Evolutionary conservation across 352 stramenopile species (phyloP), one percentile per base, ranked within the genome.

Genomic region (Phytophthora nicotianae): DNA sequence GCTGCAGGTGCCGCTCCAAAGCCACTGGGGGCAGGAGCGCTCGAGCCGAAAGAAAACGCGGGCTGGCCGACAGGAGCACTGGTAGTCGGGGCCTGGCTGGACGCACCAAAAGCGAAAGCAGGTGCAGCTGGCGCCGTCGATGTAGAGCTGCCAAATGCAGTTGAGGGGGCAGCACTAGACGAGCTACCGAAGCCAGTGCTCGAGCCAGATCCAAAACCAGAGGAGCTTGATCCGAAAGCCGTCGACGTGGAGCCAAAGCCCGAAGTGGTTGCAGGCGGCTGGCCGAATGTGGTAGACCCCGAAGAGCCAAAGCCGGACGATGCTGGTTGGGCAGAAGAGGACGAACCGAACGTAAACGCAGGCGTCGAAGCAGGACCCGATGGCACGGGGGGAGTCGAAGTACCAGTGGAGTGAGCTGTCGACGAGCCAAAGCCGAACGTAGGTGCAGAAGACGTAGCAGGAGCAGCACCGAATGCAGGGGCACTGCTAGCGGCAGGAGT

Each of bases 301-400:
- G 66, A 51, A 3, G 75, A 69, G 10, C 59, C 65, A 8, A 79
- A 79, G 16, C 59, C 53, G 19, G 55, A 68, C 0, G 71, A 59
- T 46, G 65, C 52, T 58, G 63, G 32, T n/a, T 65, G 41, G 42
- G 62, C 26, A 50, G 65, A 40, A 24, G 58, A n/a, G n/a, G n/a
- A 74, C 10, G 67, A 65, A 13, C 68, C 64, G 57, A 85, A 87
- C 16, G 77, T 75, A 40, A 84, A 81, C 24, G 68, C 60, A 29
- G 76, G 69, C 11, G 68, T 46, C 4, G 56, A 52, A 5, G 64
- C 17, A 38, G 62, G 29, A 19, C 41, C 43, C 10, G 68, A 42
- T 16, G 58, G 47, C 50, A 43, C 52, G 2, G 59, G 29, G 4
- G 63, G 41, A 14, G 48, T 63, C 6, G 63, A 55, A 8, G 45